phyloP scores from a whole-genome alignment of 2,329 filamentous ascomycete genomes.

The Monosporascus sp. region DNA sequence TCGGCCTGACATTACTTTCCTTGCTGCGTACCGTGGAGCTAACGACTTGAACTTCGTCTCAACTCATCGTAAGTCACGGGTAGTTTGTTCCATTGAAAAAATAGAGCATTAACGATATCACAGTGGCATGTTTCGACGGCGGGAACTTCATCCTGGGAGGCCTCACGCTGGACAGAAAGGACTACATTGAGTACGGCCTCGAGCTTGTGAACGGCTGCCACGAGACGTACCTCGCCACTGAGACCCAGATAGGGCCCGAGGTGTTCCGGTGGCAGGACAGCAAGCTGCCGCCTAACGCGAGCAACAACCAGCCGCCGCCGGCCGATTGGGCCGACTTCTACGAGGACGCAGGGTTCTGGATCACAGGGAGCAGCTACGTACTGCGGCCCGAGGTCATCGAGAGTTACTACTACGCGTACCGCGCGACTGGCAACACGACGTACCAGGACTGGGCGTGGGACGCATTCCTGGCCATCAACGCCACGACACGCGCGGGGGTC shows the following conservation, averaged over 20 bases:
- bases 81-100: background rate
- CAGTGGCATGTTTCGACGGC: constrained; percentile 75
- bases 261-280: constrained; percentile 56
- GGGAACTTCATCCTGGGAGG: constrained; percentile 84
- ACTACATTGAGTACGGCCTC: constrained; percentile 71
- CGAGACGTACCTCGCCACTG: constrained; percentile 63
- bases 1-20: constrained; percentile 67
- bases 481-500: constrained; percentile 55
- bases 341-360: constrained; percentile 64
- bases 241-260: constrained; percentile 74
- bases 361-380: constrained; percentile 55
- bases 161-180: constrained; percentile 56
- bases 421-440: constrained; percentile 66
- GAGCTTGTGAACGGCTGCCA: constrained; percentile 67
- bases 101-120: background rate
- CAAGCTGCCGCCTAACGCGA: constrained; percentile 26
- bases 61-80: constrained; percentile 41
- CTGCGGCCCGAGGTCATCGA: constrained; percentile 79
- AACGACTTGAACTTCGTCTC: constrained; percentile 37
- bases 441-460: constrained; percentile 85
- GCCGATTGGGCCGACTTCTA: constrained; percentile 54
- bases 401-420: constrained; percentile 81
- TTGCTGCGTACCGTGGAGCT: constrained; percentile 51
- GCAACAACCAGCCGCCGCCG: constrained; percentile 38
- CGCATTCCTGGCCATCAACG: constrained; percentile 64